Evolutionary conservation across 495 filamentous ascomycete species (phyloP).

Genomic region (Aspergillus indologenus): DNA sequence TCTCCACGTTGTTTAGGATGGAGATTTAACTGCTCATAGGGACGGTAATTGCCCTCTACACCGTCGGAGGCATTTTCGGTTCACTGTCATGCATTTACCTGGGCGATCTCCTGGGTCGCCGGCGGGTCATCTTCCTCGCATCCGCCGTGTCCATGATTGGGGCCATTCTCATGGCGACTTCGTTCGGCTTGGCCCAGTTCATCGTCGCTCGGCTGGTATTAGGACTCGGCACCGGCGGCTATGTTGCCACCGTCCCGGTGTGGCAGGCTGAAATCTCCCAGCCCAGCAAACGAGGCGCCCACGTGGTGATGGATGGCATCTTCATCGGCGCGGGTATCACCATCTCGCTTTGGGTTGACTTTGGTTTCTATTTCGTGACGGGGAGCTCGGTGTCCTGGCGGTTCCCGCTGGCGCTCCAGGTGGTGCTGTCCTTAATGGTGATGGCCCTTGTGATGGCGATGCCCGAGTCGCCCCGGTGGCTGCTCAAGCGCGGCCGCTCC

Average conservation of each 20-base stretch:
- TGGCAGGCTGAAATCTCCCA: constrained; percentile 62
- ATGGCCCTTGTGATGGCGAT: constrained; percentile 47
- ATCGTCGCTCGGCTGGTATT: constrained; percentile 53
- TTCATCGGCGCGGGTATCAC: constrained; percentile 64
- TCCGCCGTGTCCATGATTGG: constrained; percentile 36
- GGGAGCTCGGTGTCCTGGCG: constrained; percentile 55
- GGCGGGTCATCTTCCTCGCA: constrained; percentile 31
- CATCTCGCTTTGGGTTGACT: constrained; percentile 68
- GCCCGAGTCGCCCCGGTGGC: constrained; percentile 60
- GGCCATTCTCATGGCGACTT: constrained; percentile 42
- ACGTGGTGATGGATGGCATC: constrained; percentile 63
- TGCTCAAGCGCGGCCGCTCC: constrained; percentile 49
- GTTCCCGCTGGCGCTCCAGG: constrained; percentile 64
- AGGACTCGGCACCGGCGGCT: constrained; percentile 60
- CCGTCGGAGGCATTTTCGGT: constrained; percentile 35
- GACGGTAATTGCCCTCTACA: constrained; percentile 36
- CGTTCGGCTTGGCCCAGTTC: constrained; percentile 33
- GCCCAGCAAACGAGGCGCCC: constrained; percentile 58
- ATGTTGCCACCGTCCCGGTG: constrained; percentile 62
- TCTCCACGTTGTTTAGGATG: not conserved
- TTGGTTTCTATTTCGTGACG: constrained; percentile 51
- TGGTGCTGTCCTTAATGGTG: constrained; percentile 52
- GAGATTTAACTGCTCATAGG: constrained; percentile 14
- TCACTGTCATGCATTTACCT: constrained; percentile 32
- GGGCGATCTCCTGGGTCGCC: constrained; percentile 32